Base-by-base conservation (phyloP, 2,329 filamentous ascomycete species). In the Metarhizium anisopliae region DNA sequence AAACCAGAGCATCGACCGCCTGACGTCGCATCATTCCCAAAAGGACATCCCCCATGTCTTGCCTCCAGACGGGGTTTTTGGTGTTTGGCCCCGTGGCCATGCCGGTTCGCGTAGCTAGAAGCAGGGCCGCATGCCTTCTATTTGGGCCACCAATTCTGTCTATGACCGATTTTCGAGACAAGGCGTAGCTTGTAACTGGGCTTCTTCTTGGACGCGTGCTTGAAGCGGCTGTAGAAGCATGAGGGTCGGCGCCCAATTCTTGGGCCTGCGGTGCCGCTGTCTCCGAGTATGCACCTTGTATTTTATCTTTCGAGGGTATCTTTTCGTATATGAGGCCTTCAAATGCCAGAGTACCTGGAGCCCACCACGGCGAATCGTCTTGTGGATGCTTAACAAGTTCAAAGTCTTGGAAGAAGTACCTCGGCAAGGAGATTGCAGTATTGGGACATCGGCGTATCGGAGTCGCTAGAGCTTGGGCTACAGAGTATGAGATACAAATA, bases 331-430 rank as follows among this genome's bases (percentile, higher is more conserved):
- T 63, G 52, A 68, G 58, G 51, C 63, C 55, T n/a, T 64, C 59
- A 47, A 71, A 67, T 2, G 68, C 59, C 14, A 75, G 59, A 43
- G 70, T 72, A 8, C 69, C 72, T 0, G 84, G 85, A 16, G 83
- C 72, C 66, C 78, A 81, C 81, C 82, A 88, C 0, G 77, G 72
- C 2, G 70, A 62, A 0, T 68, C 64, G 0, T 79, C 81, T 10
- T 75, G 69, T 0, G 84, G 84, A 55, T 87, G 77, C 1, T 70
- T 64, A 13, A 83, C 70, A 2, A 83, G 63, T 32, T 77, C 75
- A 58, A 90, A 84, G 36, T 80, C 74, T 55, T 87, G 80, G 4
- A 89, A 71, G 64, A 90, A 86, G 62, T 78, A 83, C 14, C 67
- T 69, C 1, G 87, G 87, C 6, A 89, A 67, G 1, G 64, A 63